These are phyloP conservation scores for Mortierella sp. DNA, from an alignment of 371 early-diverging fungal species.

Conservation along the genomic window DNA sequence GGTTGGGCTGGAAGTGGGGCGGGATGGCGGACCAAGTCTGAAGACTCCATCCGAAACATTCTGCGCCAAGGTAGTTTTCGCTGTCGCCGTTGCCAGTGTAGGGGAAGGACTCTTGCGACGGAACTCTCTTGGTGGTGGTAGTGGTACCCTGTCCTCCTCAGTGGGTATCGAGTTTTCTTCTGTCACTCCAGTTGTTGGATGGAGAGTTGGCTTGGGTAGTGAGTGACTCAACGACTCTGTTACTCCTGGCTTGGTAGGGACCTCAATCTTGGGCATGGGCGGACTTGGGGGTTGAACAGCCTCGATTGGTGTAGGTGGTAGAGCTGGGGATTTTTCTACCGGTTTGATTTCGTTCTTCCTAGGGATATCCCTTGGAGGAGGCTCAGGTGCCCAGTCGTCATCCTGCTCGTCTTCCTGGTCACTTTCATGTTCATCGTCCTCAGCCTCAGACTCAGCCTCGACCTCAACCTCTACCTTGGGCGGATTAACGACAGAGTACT, in stretches of 20 bases:
- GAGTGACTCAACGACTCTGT: not conserved
- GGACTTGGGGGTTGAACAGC: not conserved
- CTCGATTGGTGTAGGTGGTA: slow-evolving; percentile 5
- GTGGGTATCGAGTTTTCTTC: not conserved
- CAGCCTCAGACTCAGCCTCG: not conserved
- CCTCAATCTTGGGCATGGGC: slow-evolving; percentile 3
- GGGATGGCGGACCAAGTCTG: slow-evolving; percentile 4
- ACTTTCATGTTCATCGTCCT: too few species aligned
- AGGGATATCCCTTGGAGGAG: slow-evolving; percentile 31
- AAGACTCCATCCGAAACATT: slow-evolving; percentile 11
- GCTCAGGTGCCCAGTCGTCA: slow-evolving; percentile 33
- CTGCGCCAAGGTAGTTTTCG: not conserved
- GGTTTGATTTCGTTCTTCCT: slow-evolving; percentile 1
- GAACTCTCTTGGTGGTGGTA: slow-evolving; percentile 46
- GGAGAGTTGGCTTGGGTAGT: not conserved
- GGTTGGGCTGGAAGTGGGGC: not conserved
- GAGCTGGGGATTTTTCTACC: not conserved
- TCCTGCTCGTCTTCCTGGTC: slow-evolving; percentile 10
- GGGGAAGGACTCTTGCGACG: slow-evolving; percentile 25
- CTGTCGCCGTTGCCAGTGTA: not conserved
- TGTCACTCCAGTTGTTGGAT: not conserved
- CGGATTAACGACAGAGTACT: slow-evolving; percentile 29
- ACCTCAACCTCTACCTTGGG: slow-evolving; percentile 25
- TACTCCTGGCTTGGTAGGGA: slow-evolving; percentile 1
- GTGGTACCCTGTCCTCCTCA: slow-evolving; percentile 3